Evolutionary conservation across 768 basidiomycete genomes (phyloP), one percentile per base, ranked within the genome.

Genomic region (Kwoniella sp.): DNA sequence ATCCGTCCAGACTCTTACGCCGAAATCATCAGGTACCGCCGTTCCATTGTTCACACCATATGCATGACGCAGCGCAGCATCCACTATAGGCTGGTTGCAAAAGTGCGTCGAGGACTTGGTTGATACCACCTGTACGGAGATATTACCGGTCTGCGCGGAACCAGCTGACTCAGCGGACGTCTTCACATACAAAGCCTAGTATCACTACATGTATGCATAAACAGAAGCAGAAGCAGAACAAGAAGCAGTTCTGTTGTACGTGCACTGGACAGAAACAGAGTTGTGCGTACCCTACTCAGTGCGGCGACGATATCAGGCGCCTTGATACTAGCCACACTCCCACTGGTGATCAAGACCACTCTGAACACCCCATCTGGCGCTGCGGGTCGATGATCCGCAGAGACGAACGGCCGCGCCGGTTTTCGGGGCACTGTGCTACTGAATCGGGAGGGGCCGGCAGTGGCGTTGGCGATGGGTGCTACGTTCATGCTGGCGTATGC

Each of bases 321-420:
- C 75, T 97, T 98, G 76, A 98, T 86, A 57, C 92, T 92, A 0
- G 95, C 94, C 9, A 99, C 95, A 74, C 91, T 93, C n/a, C 95
- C 94, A 0, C 92, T 91, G 0, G 90, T 88, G 65, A 97, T 87
- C 41, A 98, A 84, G 3, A 97, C 81, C 50, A 96, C 86, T 29
- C 75, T 62, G 45, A 71, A 77, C n/a, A 65, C 58, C 15, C 75
- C 75, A 69, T 77, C 73, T 15, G 51, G 34, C 5, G 56, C 55
- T 34, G 26, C 20, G 9, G 75, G 75, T 31, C 63, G 28, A 58
- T 74, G 45, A 20, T 74, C 60, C 5, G 73, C 67, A 4, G 71
- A 63, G 25, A 73, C 66, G 53, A 77, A 77, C 31, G 72, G 74
- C 11, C 29, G 22, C 4, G 47, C 25, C 17, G 70, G 59, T 48